These are phyloP conservation scores for Cladorrhinum sp. DNA, from an alignment of 2,329 filamentous ascomycete genomes.

Conservation along the genomic window DNA sequence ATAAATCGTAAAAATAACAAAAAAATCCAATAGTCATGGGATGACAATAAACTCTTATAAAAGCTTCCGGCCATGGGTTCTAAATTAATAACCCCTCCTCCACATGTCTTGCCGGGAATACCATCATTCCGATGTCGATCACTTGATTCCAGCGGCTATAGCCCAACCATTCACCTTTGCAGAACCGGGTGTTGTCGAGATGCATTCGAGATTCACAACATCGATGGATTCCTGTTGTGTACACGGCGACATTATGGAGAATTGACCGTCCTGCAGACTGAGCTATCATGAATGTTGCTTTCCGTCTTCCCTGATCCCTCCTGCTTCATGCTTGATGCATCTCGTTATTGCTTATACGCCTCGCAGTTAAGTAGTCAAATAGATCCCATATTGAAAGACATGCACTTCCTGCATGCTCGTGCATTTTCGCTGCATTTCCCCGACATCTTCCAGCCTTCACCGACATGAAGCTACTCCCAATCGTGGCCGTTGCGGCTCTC, in stretches of 20 bases:
- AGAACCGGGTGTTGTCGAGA: neutral
- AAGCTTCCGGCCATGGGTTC: neutral
- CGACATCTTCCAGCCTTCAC: neutral
- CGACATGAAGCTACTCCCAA: slow-evolving; percentile 14
- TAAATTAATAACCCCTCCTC: neutral
- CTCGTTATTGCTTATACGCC: neutral
- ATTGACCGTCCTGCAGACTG: neutral
- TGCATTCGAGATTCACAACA: neutral
- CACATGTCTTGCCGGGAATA: neutral
- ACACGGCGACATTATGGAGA: neutral
- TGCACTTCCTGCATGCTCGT: neutral
- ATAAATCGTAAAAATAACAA: neutral
- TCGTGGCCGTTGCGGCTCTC: neutral
- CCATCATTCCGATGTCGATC: neutral
- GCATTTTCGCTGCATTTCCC: neutral
- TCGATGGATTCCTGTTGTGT: neutral
- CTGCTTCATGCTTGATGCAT: too few relatives aligned
- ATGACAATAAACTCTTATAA: neutral
- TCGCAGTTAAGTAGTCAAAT: neutral
- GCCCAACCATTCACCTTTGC: neutral
- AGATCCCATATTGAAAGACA: neutral
- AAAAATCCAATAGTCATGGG: neutral
- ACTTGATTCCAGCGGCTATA: neutral
- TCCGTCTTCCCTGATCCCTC: neutral
- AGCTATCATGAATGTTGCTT: too few relatives aligned